Percentiles rank a stretch among this genome's conserved stretches.
phyloP scores from a whole-genome alignment of 768 basidiomycete genomes.

The Lactifluus subvellereus region DNA sequence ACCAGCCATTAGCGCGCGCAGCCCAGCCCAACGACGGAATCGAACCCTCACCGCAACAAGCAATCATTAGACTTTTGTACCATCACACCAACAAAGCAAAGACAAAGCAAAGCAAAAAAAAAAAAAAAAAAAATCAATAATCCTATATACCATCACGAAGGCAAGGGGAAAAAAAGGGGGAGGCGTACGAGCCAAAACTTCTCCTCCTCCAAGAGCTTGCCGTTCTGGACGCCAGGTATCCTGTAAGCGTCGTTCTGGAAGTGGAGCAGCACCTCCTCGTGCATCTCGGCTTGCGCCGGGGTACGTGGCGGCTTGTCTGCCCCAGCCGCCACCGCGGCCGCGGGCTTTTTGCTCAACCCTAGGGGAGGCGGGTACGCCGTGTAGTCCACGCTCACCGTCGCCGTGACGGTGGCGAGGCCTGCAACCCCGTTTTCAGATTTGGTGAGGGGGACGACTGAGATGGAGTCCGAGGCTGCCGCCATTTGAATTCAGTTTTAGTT shows the following conservation, averaged over 20 bases:
- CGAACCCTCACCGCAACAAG: conserved; percentile 46
- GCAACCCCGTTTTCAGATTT: conserved; percentile 11
- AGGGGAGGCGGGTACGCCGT: conserved; percentile 13
- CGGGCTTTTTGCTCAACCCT: not conserved
- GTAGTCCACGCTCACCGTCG: not conserved
- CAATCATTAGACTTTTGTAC: conserved; percentile 54
- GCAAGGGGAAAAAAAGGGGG: not conserved
- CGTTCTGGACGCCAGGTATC: conserved; percentile 41
- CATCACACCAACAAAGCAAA: not conserved
- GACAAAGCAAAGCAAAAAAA: not conserved
- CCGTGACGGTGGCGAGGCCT: not conserved
- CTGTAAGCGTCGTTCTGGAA: conserved; percentile 49
- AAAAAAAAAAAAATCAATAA: not conserved
- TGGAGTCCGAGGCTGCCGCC: not conserved
- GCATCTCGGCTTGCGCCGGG: conserved; percentile 43
- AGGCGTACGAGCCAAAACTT: conserved; percentile 63
- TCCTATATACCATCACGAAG: not conserved
- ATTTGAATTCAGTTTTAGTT: too few species aligned
- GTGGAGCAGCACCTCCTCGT: conserved; percentile 51
- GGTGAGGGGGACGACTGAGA: not conserved
- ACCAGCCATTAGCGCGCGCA: too few species aligned
- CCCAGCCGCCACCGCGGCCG: not conserved
- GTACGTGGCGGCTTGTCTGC: conserved; percentile 30
- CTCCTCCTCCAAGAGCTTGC: conserved; percentile 55
- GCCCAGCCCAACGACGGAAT: not conserved